Evolutionary conservation across 139 green algal genomes (phyloP).

Genomic region (Picochlorum sp.): DNA sequence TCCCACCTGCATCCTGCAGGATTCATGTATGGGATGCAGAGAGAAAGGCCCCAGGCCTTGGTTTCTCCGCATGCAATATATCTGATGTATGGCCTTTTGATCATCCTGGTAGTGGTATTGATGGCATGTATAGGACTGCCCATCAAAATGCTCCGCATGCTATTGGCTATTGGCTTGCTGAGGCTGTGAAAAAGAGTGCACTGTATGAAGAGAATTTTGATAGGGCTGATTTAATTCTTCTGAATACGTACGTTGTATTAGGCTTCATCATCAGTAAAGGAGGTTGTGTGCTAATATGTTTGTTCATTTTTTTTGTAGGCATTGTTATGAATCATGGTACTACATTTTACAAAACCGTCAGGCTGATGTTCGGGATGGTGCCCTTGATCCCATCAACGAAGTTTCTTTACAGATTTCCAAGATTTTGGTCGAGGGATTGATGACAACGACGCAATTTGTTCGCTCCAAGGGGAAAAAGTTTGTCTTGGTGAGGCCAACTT

Average conservation of each 20-base stretch:
- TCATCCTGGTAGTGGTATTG: constrained; percentile 4
- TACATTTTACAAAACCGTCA: neutral
- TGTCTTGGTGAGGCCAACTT: constrained; percentile 1
- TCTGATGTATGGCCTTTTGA: constrained; percentile 12
- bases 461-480: neutral
- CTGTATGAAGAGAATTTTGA: constrained; percentile 3
- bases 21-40: constrained; percentile 1
- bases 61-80: constrained; percentile 1
- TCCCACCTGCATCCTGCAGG: neutral
- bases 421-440: constrained; percentile 5
- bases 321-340: constrained; percentile 10
- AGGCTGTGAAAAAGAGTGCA: constrained; percentile 2
- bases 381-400: constrained; percentile 3
- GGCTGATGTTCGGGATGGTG: neutral
- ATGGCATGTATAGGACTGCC: constrained; percentile 2
- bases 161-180: constrained; percentile 7
- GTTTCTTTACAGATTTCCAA: neutral
- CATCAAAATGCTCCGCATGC: constrained; percentile 10
- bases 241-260: neutral
- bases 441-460: neutral
- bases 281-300: neutral
- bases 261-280: neutral
- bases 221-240: constrained; percentile 1
- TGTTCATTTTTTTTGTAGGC: neutral
- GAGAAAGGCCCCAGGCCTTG: neutral